Base-by-base conservation (phyloP, 2,329 filamentous ascomycete genomes). In the Botrytis paeoniae region DNA sequence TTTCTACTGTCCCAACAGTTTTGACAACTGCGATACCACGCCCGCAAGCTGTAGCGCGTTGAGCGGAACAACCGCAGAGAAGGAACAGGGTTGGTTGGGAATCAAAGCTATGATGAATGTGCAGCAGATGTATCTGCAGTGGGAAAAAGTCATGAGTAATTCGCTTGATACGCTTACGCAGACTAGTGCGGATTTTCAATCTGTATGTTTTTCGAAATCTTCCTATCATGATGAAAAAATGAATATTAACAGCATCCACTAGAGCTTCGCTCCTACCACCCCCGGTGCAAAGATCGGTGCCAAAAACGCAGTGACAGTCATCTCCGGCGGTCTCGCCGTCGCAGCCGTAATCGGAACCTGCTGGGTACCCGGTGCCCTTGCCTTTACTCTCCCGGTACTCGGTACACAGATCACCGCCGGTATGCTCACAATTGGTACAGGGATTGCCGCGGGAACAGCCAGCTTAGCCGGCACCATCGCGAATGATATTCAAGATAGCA, bases 101-200 rank as follows among this genome's bases (percentile, higher is more conserved):
- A 62, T 62, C 12, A 62, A 62, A 37, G 60, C 60, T 0, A 41
- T 62, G 60, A 62, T 62, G 60, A 62, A 62, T 62, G 60, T 62
- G 14, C 60, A 62, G 25, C 37, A 62, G 25, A 62, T 62, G 60
- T 62, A 62, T 62, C 14, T 62, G 22, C 60, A 62, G 4, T 62
- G 60, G 60, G 60, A 62, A n/a, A 62, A 62, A n/a, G 60, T 62
- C 35, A 62, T 62, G 60, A 39, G 35, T 9, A 62, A 62, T 18
- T 62, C 37, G 35, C 6, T 62, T 9, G 60, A 62, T 41, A 62
- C 60, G 12, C 60, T 62, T 20, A 41, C 60, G 14, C 60, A 62
- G 37, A 62, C 60, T 0, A 62, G 22, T 29, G 60, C 37, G 35
- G 60, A 62, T 62, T 62, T 62, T 29, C 60, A 62, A 41, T 62